Percentiles rank a stretch among this genome's conserved stretches.
Evolutionary conservation across 1,284 basidiomycete species (phyloP).

Genomic region (Inonotus obliquus): DNA sequence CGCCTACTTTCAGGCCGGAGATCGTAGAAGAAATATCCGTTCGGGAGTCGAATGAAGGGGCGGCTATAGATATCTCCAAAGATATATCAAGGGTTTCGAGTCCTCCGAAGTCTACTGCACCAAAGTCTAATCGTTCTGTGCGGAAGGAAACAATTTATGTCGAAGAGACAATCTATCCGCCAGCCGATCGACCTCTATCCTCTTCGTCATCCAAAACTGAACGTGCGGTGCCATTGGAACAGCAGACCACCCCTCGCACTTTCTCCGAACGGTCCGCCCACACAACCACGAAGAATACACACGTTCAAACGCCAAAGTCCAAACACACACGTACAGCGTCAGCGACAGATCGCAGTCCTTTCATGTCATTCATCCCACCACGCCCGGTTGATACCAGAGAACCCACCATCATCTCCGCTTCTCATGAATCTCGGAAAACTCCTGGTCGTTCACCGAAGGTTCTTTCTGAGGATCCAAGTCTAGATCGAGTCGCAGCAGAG

Average conservation of each 20-base stretch:
- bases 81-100: not conserved
- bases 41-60: not conserved
- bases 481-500: not conserved
- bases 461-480: not conserved
- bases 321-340: not conserved
- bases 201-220: not conserved
- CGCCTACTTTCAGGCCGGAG: conserved; percentile 9
- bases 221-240: not conserved
- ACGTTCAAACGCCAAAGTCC: not conserved
- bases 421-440: not conserved
- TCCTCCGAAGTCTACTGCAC: not conserved
- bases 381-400: not conserved
- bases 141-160: not conserved
- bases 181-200: not conserved
- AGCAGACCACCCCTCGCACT: not conserved
- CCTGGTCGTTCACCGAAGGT: not conserved
- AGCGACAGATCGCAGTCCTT: not conserved
- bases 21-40: not conserved
- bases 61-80: not conserved
- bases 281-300: not conserved
- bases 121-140: not conserved
- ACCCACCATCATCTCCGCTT: not conserved
- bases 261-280: not conserved
- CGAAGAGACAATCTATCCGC: not conserved
- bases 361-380: not conserved